phyloP scores from a whole-genome alignment of 352 stramenopile genomes.

The Peronospora destructor region DNA sequence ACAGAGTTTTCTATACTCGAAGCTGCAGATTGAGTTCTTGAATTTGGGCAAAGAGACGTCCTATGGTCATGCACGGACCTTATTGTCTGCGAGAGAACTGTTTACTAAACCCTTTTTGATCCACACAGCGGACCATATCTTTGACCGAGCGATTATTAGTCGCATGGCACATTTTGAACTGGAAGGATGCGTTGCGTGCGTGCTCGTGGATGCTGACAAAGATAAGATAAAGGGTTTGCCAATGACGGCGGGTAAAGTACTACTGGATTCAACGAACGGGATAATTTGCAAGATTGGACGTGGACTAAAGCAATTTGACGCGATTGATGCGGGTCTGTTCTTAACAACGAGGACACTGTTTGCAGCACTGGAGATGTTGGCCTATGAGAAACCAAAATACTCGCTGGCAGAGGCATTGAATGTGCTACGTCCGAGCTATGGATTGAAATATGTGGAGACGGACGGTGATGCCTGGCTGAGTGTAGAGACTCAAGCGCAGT shows the following conservation, averaged over 20 bases:
- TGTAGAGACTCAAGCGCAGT: slow-evolving; percentile 71
- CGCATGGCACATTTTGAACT: slow-evolving; percentile 68
- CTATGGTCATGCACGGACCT: slow-evolving; percentile 64
- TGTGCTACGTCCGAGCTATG: slow-evolving; percentile 68
- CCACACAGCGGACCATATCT: slow-evolving; percentile 81
- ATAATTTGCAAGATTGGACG: slow-evolving; percentile 64
- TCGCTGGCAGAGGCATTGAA: slow-evolving; percentile 80
- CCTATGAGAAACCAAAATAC: slow-evolving; percentile 81
- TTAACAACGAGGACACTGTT: slow-evolving; percentile 64
- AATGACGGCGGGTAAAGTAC: slow-evolving; percentile 61
- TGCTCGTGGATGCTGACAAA: slow-evolving; percentile 66
- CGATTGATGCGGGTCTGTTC: slow-evolving; percentile 73
- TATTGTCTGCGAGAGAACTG: slow-evolving; percentile 71
- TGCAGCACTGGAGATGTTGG: slow-evolving; percentile 74
- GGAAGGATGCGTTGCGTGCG: slow-evolving; percentile 61
- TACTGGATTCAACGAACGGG: slow-evolving; percentile 37
- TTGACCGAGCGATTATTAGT: slow-evolving; percentile 66
- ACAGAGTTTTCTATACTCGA: slow-evolving; percentile 60
- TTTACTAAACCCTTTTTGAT: slow-evolving; percentile 81
- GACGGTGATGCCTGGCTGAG: slow-evolving; percentile 64
- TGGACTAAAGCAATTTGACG: slow-evolving; percentile 62
- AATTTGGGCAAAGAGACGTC: slow-evolving; percentile 74
- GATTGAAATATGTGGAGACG: slow-evolving; percentile 65
- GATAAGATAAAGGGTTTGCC: slow-evolving; percentile 53
- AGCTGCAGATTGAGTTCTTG: slow-evolving; percentile 79